These are phyloP conservation scores for Papiliotrema fonsecae DNA, from an alignment of 1,284 basidiomycete species.

Conservation along the genomic window DNA sequence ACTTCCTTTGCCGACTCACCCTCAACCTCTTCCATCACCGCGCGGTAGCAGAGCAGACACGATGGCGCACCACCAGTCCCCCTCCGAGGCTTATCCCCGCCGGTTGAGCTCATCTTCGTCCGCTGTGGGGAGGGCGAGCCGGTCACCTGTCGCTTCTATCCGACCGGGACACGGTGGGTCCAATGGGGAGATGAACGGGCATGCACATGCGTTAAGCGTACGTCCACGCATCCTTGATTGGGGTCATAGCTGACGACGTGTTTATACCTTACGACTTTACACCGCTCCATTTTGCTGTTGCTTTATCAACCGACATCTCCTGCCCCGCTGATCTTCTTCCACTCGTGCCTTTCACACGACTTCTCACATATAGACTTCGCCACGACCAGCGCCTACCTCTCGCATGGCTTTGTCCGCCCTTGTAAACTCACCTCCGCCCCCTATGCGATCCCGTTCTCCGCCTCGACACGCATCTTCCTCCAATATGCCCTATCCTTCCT, in stretches of 20 bases:
- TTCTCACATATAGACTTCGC: constrained; percentile 5
- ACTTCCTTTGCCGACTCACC: no score
- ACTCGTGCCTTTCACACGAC: neutral
- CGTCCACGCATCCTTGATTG: neutral
- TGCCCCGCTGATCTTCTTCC: neutral
- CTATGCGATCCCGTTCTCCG: constrained; percentile 1
- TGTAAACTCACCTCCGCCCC: constrained; percentile 29
- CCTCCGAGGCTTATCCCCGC: neutral
- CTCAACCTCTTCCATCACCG: neutral
- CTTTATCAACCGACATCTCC: neutral
- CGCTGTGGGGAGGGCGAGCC: neutral
- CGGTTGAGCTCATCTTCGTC: neutral
- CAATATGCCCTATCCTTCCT: constrained; percentile 2
- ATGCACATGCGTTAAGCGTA: neutral
- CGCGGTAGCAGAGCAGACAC: neutral
- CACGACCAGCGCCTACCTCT: constrained; percentile 21
- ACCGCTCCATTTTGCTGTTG: neutral
- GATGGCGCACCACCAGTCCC: neutral
- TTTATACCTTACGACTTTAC: neutral
- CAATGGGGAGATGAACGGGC: neutral
- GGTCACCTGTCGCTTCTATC: neutral
- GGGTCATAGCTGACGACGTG: neutral
- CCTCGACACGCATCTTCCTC: constrained; percentile 3
- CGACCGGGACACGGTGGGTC: neutral
- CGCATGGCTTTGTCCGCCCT: constrained; percentile 37